A percentile compares a stretch with the other conserved stretches of the same genome.
These are phyloP conservation scores for Apiospora rasikravindrae DNA, from an alignment of 2,329 filamentous ascomycete species.

Conservation along the genomic window DNA sequence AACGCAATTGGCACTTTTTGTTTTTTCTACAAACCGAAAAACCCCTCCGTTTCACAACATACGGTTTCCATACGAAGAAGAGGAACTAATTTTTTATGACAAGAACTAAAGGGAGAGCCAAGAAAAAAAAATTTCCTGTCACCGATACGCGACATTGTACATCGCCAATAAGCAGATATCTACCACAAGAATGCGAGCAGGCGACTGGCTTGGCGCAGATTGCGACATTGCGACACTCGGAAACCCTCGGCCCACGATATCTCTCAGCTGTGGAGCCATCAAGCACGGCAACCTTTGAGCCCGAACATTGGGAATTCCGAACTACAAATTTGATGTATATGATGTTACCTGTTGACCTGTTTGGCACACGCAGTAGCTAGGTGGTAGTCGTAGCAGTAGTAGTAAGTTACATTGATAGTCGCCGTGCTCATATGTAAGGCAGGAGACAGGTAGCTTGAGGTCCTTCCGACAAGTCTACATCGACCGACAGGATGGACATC, in stretches of 20 bases:
- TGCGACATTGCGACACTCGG: slow-evolving; percentile 2
- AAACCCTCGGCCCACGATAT: slow-evolving; percentile 9
- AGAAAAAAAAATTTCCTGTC: neutral
- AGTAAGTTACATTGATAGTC: neutral
- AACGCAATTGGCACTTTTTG: slow-evolving; percentile 1
- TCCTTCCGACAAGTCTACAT: neutral
- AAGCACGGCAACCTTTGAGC: neutral
- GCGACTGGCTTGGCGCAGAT: neutral
- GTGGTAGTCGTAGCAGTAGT: too few relatives aligned
- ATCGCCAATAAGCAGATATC: slow-evolving; percentile 1
- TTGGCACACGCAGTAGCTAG: too few relatives aligned
- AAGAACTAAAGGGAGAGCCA: neutral
- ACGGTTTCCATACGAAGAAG: slow-evolving; percentile 10
- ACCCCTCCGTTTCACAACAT: neutral
- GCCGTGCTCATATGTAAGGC: neutral
- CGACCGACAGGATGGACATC: neutral
- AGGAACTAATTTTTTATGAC: neutral
- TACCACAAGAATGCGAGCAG: neutral
- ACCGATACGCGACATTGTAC: neutral
- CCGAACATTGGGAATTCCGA: neutral
- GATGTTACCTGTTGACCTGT: neutral
- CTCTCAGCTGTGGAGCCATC: neutral
- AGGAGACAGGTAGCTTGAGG: neutral
- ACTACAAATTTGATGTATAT: too few relatives aligned
- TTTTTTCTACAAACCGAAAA: neutral